Evolutionary conservation across 306 rosid genomes (phyloP), one percentile per base, ranked within the genome.

Genomic region (Lathyrus oleraceus): DNA sequence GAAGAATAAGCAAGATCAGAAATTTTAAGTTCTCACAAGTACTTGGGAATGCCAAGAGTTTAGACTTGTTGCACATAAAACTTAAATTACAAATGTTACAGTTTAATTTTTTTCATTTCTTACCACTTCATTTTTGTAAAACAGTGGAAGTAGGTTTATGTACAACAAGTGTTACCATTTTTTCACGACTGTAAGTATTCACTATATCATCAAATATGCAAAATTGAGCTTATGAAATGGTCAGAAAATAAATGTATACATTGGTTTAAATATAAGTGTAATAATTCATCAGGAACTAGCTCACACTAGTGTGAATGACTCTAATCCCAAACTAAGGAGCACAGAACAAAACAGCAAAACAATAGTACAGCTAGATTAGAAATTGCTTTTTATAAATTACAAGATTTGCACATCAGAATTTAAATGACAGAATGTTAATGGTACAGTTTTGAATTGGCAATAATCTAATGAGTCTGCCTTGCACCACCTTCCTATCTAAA

Each of bases 261-360:
- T 36, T 36, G 63, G 16, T 58, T 58, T 32, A 45, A 45, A 10
- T 45, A 60, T 47, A 44, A 21, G 35, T 28, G 15, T 32, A 59
- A 64, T 36, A 74, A 54, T 20, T 39, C 19, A 54, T 28, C 58
- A 53, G 59, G 45, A 53, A 40, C 66, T 56, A 74, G 51, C 47
- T 14, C 67, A 65, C 9, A 44, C 3, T 25, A 25, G 43, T 14
- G 52, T n/a, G 42, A 53, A 36, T 36, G 52, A 44, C 40, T 47
- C 13, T 13, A 67, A 59, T 35, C 10, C 36, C 38, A 53, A 53
- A 27, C 28, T 53, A 65, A 8, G 48, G 47, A 17, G 51, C 16
- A 6, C 66, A 10, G 67, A 74, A 56, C 28, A 25, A 25, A 25
- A 25, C 28, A 25, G 28, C 28, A 25, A 25, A 25, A 25, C 28